These are phyloP conservation scores for Ajuga chamaepitys DNA, from an alignment of 257 asterid species.

Conservation along the genomic window DNA sequence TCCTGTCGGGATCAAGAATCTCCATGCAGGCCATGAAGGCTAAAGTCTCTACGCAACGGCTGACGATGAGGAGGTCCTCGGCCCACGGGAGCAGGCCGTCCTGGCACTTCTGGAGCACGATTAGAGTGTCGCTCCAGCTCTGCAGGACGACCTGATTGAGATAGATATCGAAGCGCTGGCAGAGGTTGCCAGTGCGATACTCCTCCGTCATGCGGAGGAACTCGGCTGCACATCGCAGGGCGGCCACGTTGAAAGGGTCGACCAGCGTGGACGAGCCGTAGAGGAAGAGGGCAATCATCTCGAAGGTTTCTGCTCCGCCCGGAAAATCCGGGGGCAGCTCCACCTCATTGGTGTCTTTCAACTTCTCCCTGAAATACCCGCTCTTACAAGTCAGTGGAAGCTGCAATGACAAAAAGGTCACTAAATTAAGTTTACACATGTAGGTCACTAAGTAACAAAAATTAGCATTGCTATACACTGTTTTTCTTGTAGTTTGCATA, in stretches of 20 bases:
- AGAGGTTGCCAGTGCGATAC: slow-evolving; percentile 36
- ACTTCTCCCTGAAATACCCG: slow-evolving; percentile 47
- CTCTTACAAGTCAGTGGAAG: slow-evolving; percentile 48
- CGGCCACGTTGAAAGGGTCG: slow-evolving; percentile 53
- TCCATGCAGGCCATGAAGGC: slow-evolving; percentile 93
- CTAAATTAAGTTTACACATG: too few relatives aligned
- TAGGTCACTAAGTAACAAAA: too few relatives aligned
- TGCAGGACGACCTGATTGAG: slow-evolving; percentile 71
- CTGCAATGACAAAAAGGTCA: too few relatives aligned
- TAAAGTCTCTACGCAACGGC: slow-evolving; percentile 73
- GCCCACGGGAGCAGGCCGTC: slow-evolving; percentile 50
- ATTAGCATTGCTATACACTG: too few relatives aligned
- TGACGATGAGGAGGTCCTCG: slow-evolving; percentile 54
- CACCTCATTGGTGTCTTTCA: slow-evolving; percentile 46
- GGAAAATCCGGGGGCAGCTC: slow-evolving; percentile 51
- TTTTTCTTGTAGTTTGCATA: not conserved
- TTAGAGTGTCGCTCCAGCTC: slow-evolving; percentile 57
- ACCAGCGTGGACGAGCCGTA: slow-evolving; percentile 61
- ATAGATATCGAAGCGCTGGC: slow-evolving; percentile 58
- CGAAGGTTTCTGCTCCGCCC: slow-evolving; percentile 63
- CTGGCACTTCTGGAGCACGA: slow-evolving; percentile 56
- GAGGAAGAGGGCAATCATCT: slow-evolving; percentile 59
- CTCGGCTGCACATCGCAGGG: slow-evolving; percentile 66
- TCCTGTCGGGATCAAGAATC: slow-evolving; percentile 78
- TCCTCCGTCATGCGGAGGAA: slow-evolving; percentile 56